phyloP scores from a whole-genome alignment of 805 yeast genomes.

The Torulaspora delbrueckii region DNA sequence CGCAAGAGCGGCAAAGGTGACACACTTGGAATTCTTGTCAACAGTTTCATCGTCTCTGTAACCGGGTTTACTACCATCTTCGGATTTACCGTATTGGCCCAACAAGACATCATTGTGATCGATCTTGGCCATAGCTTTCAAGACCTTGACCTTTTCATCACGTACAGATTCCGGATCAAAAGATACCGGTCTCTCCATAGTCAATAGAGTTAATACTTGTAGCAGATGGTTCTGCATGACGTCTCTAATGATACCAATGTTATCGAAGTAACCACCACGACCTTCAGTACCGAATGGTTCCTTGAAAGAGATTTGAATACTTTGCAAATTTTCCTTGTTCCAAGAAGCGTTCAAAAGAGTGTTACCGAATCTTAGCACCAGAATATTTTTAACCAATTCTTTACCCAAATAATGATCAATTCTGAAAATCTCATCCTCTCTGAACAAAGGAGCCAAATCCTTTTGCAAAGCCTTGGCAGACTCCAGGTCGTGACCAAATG shows the following conservation, averaged over 20 bases:
- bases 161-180: conserved; percentile 89
- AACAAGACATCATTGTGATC: conserved; percentile 61
- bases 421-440: conserved; percentile 88
- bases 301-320: conserved; percentile 87
- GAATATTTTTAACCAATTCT: conserved; percentile 93
- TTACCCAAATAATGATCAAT: conserved; percentile 97
- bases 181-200: conserved; percentile 95
- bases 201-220: conserved; percentile 84
- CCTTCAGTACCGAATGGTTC: conserved; percentile 99
- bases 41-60: conserved; percentile 93
- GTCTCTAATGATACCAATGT: conserved; percentile 92
- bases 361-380: conserved; percentile 87
- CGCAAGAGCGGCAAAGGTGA: conserved; percentile 85
- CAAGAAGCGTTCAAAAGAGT: conserved; percentile 82
- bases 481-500: conserved; percentile 89
- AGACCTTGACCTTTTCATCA: conserved; percentile 92
- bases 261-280: conserved; percentile 96
- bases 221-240: conserved; percentile 97
- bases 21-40: conserved; percentile 71
- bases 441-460: conserved; percentile 76
- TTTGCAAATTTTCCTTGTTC: conserved; percentile 73
- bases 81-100: conserved; percentile 84
- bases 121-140: conserved; percentile 73
- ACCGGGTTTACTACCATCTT: conserved; percentile 85
- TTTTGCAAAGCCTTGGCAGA: conserved; percentile 73